Evolutionary conservation across 148 eudicot species (phyloP), one percentile per base, ranked within the genome.

Genomic region (Amaranthus hypochondriacus): DNA sequence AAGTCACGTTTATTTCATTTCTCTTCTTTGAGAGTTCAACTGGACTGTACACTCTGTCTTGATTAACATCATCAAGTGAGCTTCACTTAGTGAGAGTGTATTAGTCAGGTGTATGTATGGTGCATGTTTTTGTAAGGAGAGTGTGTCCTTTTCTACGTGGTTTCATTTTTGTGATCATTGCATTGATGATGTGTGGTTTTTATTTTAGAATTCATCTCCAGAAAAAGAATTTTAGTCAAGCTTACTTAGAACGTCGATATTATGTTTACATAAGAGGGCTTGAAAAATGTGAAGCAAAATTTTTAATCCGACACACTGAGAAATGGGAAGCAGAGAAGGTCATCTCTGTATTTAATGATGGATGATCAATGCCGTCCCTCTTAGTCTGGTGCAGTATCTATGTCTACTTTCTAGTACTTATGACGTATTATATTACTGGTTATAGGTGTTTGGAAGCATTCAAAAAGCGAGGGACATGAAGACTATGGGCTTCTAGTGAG

Each of bases 401-500:
- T 56, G 18, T 53, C 69, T 51, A 7, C 53, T 57, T 10, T 74
- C 39, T 28, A 28, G 39, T 28, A 28, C 39, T 28, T 28, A 28
- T 28, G 39, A 28, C 39, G 9, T 57, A 44, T 56, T 46, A 62
- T 76, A 7, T 69, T 46, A 49, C 49, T 47, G 9, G 68, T 52
- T 28, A 57, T 75, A 94, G 98, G 98, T 81, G 82, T 87, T 3
- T 94, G 98, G 98, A 91, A 91, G 83, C 98, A 88, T 73, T 82
- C 70, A 4, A 86, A 94, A 86, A 94, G 97, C 49, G 93, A 91
- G 74, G 98, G 98, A 48, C 97, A 95, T 80, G 96, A 95, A 49
- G 98, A 95, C 81, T 87, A 84, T 57, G 98, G 98, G 67, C 97
- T 95, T 82, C 89, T 95, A 58, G 98, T 92, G 70, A 87, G 96